phyloP scores from a whole-genome alignment of 306 rosid genomes.

The Notholithocarpus densiflorus region DNA sequence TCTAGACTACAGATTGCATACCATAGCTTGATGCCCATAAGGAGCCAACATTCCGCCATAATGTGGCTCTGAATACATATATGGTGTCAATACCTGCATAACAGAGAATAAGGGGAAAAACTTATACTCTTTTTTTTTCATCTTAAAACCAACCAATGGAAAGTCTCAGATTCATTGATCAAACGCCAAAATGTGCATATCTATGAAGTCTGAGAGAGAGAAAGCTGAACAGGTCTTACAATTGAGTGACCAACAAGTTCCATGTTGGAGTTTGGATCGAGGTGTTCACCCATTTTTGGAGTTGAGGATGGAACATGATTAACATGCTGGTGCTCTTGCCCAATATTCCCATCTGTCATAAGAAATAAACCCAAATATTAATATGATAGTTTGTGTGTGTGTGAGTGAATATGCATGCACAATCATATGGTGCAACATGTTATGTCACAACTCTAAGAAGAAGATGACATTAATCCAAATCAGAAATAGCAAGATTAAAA shows the following conservation, averaged over 20 bases:
- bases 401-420: background rate
- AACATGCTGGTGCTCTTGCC: slow-evolving; percentile 35
- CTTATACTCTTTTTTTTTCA: slow-evolving; percentile 18
- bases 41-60: slow-evolving; percentile 49
- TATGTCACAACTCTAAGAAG: background rate
- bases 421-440: background rate
- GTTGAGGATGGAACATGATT: slow-evolving; percentile 34
- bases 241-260: slow-evolving; percentile 70
- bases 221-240: slow-evolving; percentile 45
- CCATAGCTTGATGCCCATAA: slow-evolving; percentile 58
- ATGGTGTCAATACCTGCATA: slow-evolving; percentile 64
- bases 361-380: background rate
- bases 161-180: slow-evolving; percentile 13
- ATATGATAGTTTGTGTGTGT: slow-evolving; percentile 9
- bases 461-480: background rate
- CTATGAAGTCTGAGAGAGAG: slow-evolving; percentile 1
- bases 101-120: slow-evolving; percentile 4
- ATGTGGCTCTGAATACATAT: slow-evolving; percentile 63
- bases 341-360: slow-evolving; percentile 43
- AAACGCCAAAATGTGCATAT: background rate
- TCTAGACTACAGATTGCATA: slow-evolving; percentile 30
- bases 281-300: slow-evolving; percentile 43
- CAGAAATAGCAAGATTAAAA: background rate
- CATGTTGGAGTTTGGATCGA: slow-evolving; percentile 46
- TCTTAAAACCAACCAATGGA: background rate